phyloP scores from a whole-genome alignment of 2,329 filamentous ascomycete species.

The Chrysosporium queenslandicum region DNA sequence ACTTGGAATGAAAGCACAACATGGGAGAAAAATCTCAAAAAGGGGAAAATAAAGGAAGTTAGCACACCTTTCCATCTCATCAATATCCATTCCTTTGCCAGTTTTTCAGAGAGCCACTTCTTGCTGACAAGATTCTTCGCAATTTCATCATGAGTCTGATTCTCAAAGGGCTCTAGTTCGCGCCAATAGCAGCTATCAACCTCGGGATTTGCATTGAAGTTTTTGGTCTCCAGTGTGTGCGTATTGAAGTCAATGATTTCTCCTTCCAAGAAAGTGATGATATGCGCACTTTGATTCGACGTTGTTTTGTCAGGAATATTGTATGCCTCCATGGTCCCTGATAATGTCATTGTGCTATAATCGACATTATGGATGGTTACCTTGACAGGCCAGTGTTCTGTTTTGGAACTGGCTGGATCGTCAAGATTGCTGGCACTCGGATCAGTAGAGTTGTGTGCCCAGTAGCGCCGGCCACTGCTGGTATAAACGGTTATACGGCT shows the following conservation, averaged over 20 bases:
- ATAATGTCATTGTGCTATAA: conserved; percentile 50
- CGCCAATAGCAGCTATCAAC: conserved; percentile 42
- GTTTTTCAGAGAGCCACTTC: conserved; percentile 35
- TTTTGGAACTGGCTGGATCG: conserved; percentile 25
- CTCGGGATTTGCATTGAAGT: conserved; percentile 38
- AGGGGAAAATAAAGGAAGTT: neutral
- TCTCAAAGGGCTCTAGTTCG: conserved; percentile 40
- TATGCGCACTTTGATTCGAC: conserved; percentile 38
- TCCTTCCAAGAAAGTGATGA: conserved; percentile 51
- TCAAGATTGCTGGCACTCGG: conserved; percentile 15
- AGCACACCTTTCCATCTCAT: conserved; percentile 44
- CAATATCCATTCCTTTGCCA: conserved; percentile 39
- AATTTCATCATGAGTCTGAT: conserved; percentile 36
- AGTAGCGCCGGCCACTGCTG: conserved; percentile 29
- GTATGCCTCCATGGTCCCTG: conserved; percentile 61
- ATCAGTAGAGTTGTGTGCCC: conserved; percentile 24
- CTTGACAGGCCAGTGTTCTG: conserved; percentile 58
- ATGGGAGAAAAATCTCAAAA: neutral
- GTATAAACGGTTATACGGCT: conserved; percentile 31
- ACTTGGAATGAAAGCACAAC: neutral
- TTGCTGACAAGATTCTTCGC: conserved; percentile 37
- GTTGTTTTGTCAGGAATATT: conserved; percentile 50
- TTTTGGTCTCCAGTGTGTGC: conserved; percentile 40
- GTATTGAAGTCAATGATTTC: conserved; percentile 56
- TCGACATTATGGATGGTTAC: conserved; percentile 56